Evolutionary conservation across 2,329 filamentous ascomycete genomes (phyloP).

Genomic region (Lachnellula arida): DNA sequence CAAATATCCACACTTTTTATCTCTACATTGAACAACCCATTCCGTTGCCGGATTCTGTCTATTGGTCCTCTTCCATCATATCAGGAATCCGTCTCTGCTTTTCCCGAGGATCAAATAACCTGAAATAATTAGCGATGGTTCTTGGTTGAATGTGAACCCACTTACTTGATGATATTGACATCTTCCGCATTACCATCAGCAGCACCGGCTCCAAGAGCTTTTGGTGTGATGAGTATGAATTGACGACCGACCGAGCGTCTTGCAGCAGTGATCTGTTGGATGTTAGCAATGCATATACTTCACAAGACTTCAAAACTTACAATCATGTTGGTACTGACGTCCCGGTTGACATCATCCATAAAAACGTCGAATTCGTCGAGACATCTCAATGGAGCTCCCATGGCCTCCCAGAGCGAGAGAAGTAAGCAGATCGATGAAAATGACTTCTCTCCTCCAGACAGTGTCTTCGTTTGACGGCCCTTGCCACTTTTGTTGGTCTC

Average conservation of each 20-base stretch:
- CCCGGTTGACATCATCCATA: slow-evolving; percentile 96
- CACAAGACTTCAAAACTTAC: slow-evolving; percentile 45
- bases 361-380: slow-evolving; percentile 98
- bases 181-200: slow-evolving; percentile 56
- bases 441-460: slow-evolving; percentile 95
- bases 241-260: slow-evolving; percentile 83
- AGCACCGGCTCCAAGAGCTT: slow-evolving; percentile 63
- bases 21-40: background rate
- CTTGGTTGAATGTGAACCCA: slow-evolving; percentile 3
- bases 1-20: background rate
- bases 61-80: slow-evolving; percentile 13
- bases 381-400: slow-evolving; percentile 91
- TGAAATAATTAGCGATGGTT: slow-evolving; percentile 26
- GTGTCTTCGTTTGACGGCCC: slow-evolving; percentile 81
- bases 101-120: slow-evolving; percentile 56
- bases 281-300: slow-evolving; percentile 21
- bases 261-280: slow-evolving; percentile 68
- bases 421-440: slow-evolving; percentile 95
- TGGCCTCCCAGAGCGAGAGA: slow-evolving; percentile 93
- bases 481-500: slow-evolving; percentile 63
- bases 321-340: slow-evolving; percentile 90
- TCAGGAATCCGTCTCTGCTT: slow-evolving; percentile 26
- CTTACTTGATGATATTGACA: slow-evolving; percentile 72
- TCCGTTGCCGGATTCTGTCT: background rate
- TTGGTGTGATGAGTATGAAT: slow-evolving; percentile 94